These are phyloP conservation scores for Melastoma malabathricum DNA, from an alignment of 345 rosid species.

Conservation along the genomic window DNA sequence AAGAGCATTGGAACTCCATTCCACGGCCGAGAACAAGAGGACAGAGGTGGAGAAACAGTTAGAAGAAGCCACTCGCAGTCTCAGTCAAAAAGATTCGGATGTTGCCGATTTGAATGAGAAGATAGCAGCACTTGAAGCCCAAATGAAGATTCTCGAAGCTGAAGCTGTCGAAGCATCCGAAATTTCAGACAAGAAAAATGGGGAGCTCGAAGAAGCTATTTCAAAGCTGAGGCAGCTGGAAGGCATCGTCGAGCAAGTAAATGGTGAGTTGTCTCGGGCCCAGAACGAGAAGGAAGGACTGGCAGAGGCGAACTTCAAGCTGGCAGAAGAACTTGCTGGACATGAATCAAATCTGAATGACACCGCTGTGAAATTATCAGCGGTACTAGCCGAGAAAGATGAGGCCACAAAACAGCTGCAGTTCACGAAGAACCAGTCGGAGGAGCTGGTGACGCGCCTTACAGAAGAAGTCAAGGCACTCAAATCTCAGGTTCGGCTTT, in stretches of 20 bases:
- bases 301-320: conserved; percentile 68
- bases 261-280: conserved; percentile 37
- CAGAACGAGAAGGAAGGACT: conserved; percentile 64
- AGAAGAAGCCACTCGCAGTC: conserved; percentile 42
- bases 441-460: conserved; percentile 47
- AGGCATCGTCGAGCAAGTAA: conserved; percentile 46
- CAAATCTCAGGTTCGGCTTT: conserved; percentile 57
- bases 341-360: conserved; percentile 49
- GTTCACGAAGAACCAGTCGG: conserved; percentile 42
- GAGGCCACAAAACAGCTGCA: conserved; percentile 47
- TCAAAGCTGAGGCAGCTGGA: conserved; percentile 47
- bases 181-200: conserved; percentile 34
- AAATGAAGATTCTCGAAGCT: conserved; percentile 40
- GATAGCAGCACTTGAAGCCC: conserved; percentile 39
- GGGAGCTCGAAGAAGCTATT: conserved; percentile 57
- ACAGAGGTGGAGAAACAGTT: conserved; percentile 27
- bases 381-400: conserved; percentile 43
- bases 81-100: conserved; percentile 41
- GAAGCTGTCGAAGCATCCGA: conserved; percentile 44
- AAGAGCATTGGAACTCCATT: conserved; percentile 36
- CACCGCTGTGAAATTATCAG: conserved; percentile 38
- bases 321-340: conserved; percentile 54
- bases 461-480: conserved; percentile 54
- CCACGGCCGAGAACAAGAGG: conserved; percentile 27
- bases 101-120: conserved; percentile 45